Evolutionary conservation across 2,329 filamentous ascomycete species (phyloP).

Genomic region (Triangularia setosa): DNA sequence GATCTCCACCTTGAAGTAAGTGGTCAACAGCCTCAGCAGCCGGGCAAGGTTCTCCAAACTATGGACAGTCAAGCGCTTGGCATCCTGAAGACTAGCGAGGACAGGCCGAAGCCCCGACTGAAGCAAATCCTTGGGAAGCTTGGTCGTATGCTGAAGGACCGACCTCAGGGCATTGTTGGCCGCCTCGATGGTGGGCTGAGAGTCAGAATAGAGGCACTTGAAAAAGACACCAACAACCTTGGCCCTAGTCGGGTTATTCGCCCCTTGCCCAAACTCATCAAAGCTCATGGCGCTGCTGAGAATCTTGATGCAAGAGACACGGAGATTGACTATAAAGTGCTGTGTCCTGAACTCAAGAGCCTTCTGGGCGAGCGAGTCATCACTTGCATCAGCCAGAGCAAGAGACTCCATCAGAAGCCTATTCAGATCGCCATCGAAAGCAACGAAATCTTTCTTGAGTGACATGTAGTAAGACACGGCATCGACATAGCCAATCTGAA

Average conservation of each 20-base stretch:
- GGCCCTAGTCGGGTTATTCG: slow-evolving; percentile 60
- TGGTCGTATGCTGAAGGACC: slow-evolving; percentile 82
- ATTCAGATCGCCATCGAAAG: slow-evolving; percentile 88
- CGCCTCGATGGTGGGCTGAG: slow-evolving; percentile 85
- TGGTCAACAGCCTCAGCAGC: slow-evolving; percentile 85
- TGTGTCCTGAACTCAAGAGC: slow-evolving; percentile 93
- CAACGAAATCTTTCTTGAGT: slow-evolving; percentile 81
- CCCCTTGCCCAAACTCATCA: slow-evolving; percentile 79
- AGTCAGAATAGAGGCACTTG: slow-evolving; percentile 92
- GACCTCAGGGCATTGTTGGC: slow-evolving; percentile 87
- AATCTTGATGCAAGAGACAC: slow-evolving; percentile 90
- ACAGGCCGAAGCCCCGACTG: slow-evolving; percentile 93
- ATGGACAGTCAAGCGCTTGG: slow-evolving; percentile 81
- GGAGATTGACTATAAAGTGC: slow-evolving; percentile 84
- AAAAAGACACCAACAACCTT: slow-evolving; percentile 95
- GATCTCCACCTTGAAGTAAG: slow-evolving; percentile 99
- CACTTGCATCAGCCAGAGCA: slow-evolving; percentile 88
- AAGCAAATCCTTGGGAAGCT: slow-evolving; percentile 89
- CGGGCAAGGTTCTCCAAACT: slow-evolving; percentile 88
- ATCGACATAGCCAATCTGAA: slow-evolving; percentile 97
- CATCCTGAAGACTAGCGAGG: slow-evolving; percentile 92
- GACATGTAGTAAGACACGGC: slow-evolving; percentile 93
- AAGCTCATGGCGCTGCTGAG: slow-evolving; percentile 91
- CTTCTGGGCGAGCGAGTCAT: slow-evolving; percentile 89
- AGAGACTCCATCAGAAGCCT: slow-evolving; percentile 89